A percentile compares a stretch with the other conserved stretches of the same genome.
Evolutionary conservation across 805 yeast species (phyloP).

Genomic region (Saccharomycopsis sp.): DNA sequence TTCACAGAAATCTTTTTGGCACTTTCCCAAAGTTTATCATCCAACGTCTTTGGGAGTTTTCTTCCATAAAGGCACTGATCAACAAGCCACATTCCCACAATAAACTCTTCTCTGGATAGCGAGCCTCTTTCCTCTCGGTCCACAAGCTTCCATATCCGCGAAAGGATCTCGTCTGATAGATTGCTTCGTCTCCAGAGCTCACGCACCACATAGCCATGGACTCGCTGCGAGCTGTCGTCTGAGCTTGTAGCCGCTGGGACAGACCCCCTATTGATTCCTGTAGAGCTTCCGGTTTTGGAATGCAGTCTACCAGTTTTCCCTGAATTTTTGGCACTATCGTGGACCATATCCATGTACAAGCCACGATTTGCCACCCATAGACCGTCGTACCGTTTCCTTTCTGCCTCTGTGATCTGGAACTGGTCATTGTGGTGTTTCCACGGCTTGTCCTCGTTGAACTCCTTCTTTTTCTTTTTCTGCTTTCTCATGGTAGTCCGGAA

Average conservation of each 20-base stretch:
- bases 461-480: slow-evolving; percentile 25
- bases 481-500: slow-evolving; percentile 21
- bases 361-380: slow-evolving; percentile 90
- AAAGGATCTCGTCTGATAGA: slow-evolving; percentile 54
- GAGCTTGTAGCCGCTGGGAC: slow-evolving; percentile 33
- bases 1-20: slow-evolving; percentile 44
- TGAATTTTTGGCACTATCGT: neutral
- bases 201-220: slow-evolving; percentile 45
- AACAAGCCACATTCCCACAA: slow-evolving; percentile 97
- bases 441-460: slow-evolving; percentile 83
- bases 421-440: slow-evolving; percentile 81
- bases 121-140: slow-evolving; percentile 64
- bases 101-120: slow-evolving; percentile 70
- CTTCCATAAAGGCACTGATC: slow-evolving; percentile 95
- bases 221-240: slow-evolving; percentile 22
- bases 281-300: neutral
- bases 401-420: slow-evolving; percentile 47
- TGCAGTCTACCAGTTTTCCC: neutral
- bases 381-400: slow-evolving; percentile 85
- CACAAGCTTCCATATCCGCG: slow-evolving; percentile 66
- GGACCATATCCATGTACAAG: slow-evolving; percentile 36
- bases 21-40: slow-evolving; percentile 73
- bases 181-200: slow-evolving; percentile 78
- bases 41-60: slow-evolving; percentile 69
- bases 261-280: neutral